Percentiles rank a stretch among this genome's conserved stretches.
phyloP scores from a whole-genome alignment of 106 monocot species.

The Phalaenopsis equestris region DNA sequence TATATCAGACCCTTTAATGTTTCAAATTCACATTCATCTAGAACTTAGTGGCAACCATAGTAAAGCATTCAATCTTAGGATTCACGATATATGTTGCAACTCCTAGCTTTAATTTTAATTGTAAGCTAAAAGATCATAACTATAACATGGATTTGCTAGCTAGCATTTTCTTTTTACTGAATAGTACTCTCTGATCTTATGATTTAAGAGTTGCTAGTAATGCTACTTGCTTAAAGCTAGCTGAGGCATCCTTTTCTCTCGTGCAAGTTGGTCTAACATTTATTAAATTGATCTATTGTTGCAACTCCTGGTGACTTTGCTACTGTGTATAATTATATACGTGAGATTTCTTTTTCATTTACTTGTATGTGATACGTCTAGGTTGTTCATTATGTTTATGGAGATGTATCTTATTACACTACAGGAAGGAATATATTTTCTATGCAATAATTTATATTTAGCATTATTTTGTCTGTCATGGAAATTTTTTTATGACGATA shows the following conservation, averaged over 20 bases:
- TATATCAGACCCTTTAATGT: too few relatives aligned
- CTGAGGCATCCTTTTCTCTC: background rate
- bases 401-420: background rate
- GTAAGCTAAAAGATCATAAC: background rate
- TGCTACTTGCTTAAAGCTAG: background rate
- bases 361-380: background rate
- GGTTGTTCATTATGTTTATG: background rate
- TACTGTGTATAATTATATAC: too few relatives aligned
- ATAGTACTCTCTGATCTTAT: background rate
- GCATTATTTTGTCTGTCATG: background rate
- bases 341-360: background rate
- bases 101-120: too few relatives aligned
- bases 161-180: background rate
- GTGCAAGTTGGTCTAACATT: background rate
- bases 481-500: background rate
- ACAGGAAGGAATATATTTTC: too few relatives aligned
- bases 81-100: too few relatives aligned
- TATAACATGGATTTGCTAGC: background rate
- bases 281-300: constrained; percentile 6
- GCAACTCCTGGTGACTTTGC: too few relatives aligned
- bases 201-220: background rate
- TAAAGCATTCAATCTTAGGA: too few relatives aligned
- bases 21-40: too few relatives aligned
- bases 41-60: too few relatives aligned
- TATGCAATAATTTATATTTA: background rate